Percentiles rank a stretch among this genome's conserved stretches.
Conservation (phyloP, 2,329 filamentous ascomycete genomes). For the Moelleriella libera region DNA sequence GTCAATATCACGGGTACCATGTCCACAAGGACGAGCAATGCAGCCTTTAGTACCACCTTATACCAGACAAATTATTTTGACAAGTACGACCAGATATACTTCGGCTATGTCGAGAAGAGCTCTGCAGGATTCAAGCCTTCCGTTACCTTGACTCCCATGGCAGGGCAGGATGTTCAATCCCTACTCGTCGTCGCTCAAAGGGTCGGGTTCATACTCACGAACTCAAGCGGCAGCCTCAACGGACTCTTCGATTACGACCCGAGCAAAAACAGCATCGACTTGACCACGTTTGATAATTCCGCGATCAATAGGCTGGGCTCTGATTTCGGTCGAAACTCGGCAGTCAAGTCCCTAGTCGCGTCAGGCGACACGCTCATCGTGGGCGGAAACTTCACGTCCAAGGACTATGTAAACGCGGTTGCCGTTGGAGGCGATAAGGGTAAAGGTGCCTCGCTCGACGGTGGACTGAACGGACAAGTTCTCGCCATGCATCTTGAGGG, state of each 20-base stretch:
- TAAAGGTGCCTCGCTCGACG: constrained; percentile 46
- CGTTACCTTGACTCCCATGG: constrained; percentile 60
- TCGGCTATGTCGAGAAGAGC: constrained; percentile 67
- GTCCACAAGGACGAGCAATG: constrained; percentile 30
- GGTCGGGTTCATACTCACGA: constrained; percentile 62
- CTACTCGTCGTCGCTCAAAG: constrained; percentile 81
- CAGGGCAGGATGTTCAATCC: constrained; percentile 43
- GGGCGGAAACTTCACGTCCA: constrained; percentile 70
- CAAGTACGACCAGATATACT: constrained; percentile 90
- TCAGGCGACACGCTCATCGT: constrained; percentile 55
- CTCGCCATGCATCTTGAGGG: constrained; percentile 53
- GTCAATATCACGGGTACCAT: constrained; percentile 70
- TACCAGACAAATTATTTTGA: constrained; percentile 92
- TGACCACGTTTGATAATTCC: constrained; percentile 53
- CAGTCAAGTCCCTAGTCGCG: constrained; percentile 54
- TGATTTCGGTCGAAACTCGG: constrained; percentile 51
- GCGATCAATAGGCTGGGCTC: constrained; percentile 64
- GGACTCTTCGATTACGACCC: constrained; percentile 85
- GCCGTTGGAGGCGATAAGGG: constrained; percentile 48
- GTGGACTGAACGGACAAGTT: constrained; percentile 73
- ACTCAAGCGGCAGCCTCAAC: constrained; percentile 69
- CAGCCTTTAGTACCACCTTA: constrained; percentile 44
- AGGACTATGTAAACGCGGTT: constrained; percentile 60
- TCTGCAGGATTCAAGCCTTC: constrained; percentile 61
- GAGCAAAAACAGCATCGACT: constrained; percentile 31